Base-by-base conservation (phyloP, 1,284 basidiomycete species). In the Takashimella koratensis region DNA sequence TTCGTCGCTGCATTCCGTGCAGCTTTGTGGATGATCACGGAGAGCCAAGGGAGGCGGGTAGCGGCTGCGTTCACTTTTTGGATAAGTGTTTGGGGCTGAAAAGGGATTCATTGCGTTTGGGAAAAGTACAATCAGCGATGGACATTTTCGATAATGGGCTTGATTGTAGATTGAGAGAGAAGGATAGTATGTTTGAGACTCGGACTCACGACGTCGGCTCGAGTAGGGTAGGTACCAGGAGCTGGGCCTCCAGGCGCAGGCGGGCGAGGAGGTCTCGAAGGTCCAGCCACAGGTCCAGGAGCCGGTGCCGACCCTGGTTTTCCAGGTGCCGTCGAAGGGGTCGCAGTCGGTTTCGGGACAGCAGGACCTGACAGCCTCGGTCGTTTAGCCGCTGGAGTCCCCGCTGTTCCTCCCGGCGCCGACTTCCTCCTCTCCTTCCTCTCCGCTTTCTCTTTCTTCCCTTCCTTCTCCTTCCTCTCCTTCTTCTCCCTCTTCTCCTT, bases 1-100 rank as follows among this genome's bases (percentile, higher is more conserved):
- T 71, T 70, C 47, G 57, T 67, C 3, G 72, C 72, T 4, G 60
- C 61, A 45, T 62, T 67, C 21, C 70, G 58, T n/a, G 72, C 72
- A 1, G 72, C 72, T 58, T 73, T 74, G 62, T 74, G 71, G 23
- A 74, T 74, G 23, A 74, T 56, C 4, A 67, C 56, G 1, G 68
- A 68, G 0, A 74, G 59, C 72, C 72, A 74, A 3, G 64, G 65
- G 43, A 68, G 60, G 40, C 64, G 62, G 0, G 67, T 56, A 0
- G 72, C 72, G 3, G 72, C 72, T 27, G 62, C 62, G 49, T 74
- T 74, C 36, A 74, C 72, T 27, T 68, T 57, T 44, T 69, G 67
- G 30, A 74, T 74, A 21, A 74, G 58, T 3, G 57, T 55, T 19
- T 64, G 61, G 4, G 59, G 60, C 60, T 60, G 48, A 21, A n/a